Conservation (phyloP, 2,329 filamentous ascomycete species). For the Ophioceras dolichostomum region DNA sequence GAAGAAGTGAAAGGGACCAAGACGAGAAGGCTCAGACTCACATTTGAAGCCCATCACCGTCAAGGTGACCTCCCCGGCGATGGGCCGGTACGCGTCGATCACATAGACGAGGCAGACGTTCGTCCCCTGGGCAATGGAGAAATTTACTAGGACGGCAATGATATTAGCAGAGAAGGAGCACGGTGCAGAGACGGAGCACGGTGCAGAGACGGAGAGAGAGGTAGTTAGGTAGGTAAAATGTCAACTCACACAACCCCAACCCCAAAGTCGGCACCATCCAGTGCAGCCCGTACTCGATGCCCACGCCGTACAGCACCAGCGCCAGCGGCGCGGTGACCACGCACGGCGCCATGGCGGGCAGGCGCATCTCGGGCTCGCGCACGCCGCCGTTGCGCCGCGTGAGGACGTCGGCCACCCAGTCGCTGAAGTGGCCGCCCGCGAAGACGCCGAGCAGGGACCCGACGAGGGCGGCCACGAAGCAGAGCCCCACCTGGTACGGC, state of each 20-base stretch:
- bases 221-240: background rate
- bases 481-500: conserved; percentile 34
- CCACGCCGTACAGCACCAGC: conserved; percentile 32
- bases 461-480: conserved; percentile 34
- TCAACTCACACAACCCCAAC: conserved; percentile 33
- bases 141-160: conserved; percentile 28
- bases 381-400: conserved; percentile 27
- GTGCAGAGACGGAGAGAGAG: background rate
- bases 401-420: conserved; percentile 14
- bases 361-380: conserved; percentile 17
- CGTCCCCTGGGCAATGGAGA: conserved; percentile 41
- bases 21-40: conserved; percentile 13
- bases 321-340: conserved; percentile 34
- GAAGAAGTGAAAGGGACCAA: conserved; percentile 1
- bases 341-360: conserved; percentile 36
- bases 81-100: conserved; percentile 44
- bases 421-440: conserved; percentile 31
- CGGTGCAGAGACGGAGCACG: background rate
- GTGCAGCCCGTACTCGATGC: conserved; percentile 30
- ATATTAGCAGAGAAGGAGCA: conserved; percentile 6
- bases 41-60: conserved; percentile 43
- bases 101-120: conserved; percentile 44
- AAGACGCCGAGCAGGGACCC: conserved; percentile 36
- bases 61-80: conserved; percentile 42
- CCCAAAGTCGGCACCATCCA: conserved; percentile 46